Evolutionary conservation across 179 eudicot genomes (phyloP), one percentile per base, ranked within the genome.

Genomic region (Corrigiola litoralis): DNA sequence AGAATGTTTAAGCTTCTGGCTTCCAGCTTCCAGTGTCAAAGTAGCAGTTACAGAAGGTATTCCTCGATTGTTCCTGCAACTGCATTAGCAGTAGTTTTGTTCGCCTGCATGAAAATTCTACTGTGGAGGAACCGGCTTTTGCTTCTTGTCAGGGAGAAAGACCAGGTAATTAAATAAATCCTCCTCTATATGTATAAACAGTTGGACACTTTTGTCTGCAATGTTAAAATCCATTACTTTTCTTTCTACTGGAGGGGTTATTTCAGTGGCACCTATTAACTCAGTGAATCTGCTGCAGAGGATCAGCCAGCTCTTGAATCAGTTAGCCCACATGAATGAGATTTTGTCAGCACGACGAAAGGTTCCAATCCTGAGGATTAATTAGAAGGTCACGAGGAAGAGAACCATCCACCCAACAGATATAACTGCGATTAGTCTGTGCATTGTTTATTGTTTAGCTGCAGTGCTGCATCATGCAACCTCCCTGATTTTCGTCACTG

Each of bases 261-360:
- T 49, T 47, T 16, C 14, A 33, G n/a, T 20, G 50, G 27, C 10
- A 58, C 56, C 36, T 51, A 34, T 36, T 52, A 40, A 70, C 37
- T 61, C 28, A 65, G 25, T 45, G 36, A 49, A 45, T 61, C 17
- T 62, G 47, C 29, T 74, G 72, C 24, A 87, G 95, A 78, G 80
- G 81, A 87, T 85, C 68, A 82, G 68, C 64, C 84, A 81, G 74
- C 86, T 87, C 20, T 13, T 82, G 76, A 73, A 72, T 47, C 90
- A 82, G 73, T 69, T 87, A 61, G 82, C 88, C 2, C 83, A 81
- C 50, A 77, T 85, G 87, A 87, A 81, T 29, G 83, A 81, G 67
- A 64, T 73, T 7, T 66, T 82, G 68, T 68, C 72, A 45, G 72
- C 80, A 50, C 71, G 81, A 23, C 66, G 83, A 61, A 81, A 76